Percentiles rank a stretch among this genome's conserved stretches.
These are phyloP conservation scores for Calocera cornea DNA, from an alignment of 768 basidiomycete genomes.

Conservation along the genomic window DNA sequence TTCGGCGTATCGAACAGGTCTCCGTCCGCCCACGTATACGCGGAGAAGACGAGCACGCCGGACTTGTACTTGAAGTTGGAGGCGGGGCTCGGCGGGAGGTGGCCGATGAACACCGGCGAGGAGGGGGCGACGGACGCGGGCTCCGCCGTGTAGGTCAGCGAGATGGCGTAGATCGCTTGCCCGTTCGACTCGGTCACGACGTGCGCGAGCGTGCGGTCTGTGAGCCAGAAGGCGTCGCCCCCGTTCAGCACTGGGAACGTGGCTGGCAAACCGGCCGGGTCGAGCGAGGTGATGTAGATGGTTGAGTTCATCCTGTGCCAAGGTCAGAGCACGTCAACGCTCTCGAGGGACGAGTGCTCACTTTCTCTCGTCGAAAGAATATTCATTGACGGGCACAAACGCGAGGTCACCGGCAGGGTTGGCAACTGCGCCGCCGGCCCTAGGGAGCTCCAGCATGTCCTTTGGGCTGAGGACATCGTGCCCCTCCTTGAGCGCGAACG, in stretches of 20 bases:
- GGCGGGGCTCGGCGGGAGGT: slow-evolving; percentile 50
- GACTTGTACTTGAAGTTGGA: slow-evolving; percentile 54
- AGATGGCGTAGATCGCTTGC: slow-evolving; percentile 46
- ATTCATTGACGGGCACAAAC: slow-evolving; percentile 50
- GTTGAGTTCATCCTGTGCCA: slow-evolving; percentile 51
- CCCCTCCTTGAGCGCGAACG: slow-evolving; percentile 46
- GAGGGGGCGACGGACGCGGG: slow-evolving; percentile 20
- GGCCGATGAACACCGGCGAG: slow-evolving; percentile 38
- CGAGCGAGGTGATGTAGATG: slow-evolving; percentile 47
- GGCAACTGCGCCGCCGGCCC: slow-evolving; percentile 53
- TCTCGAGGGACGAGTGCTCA: slow-evolving; percentile 26
- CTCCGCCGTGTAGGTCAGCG: slow-evolving; percentile 32
- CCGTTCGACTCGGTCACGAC: slow-evolving; percentile 44
- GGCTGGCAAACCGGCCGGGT: slow-evolving; percentile 35
- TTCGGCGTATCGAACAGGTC: slow-evolving; percentile 28
- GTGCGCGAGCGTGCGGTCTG: slow-evolving; percentile 53
- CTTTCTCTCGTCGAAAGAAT: slow-evolving; percentile 62
- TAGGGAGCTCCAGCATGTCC: slow-evolving; percentile 52
- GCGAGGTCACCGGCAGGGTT: slow-evolving; percentile 58
- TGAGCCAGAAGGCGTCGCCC: slow-evolving; percentile 71
- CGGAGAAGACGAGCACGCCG: slow-evolving; percentile 68
- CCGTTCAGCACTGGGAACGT: slow-evolving; percentile 46
- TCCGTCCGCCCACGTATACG: slow-evolving; percentile 64
- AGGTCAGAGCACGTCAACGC: neutral
- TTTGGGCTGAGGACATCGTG: slow-evolving; percentile 52